Evolutionary conservation across 768 basidiomycete species (phyloP).

Genomic region (Leccinum boreale): DNA sequence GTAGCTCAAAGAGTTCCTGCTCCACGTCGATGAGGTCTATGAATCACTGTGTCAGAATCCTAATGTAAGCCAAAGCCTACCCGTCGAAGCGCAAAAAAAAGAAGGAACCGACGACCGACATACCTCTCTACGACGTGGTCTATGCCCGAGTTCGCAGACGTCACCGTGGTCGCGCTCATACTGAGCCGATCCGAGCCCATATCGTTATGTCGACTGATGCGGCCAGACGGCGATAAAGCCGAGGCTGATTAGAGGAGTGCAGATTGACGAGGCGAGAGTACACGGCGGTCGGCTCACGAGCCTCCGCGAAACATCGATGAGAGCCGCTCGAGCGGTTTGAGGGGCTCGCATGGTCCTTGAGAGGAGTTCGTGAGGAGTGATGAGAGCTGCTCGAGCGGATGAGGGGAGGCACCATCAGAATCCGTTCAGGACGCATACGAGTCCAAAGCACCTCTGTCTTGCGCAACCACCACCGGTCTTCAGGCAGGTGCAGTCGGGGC

Average conservation of each 20-base stretch:
- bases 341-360: no score
- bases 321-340: no score
- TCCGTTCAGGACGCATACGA: constrained; percentile 33
- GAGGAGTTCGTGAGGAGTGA: no score
- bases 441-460: constrained; percentile 52
- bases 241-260: constrained; percentile 35
- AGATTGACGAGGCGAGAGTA: constrained; percentile 38
- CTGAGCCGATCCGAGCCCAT: constrained; percentile 47
- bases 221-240: constrained; percentile 48
- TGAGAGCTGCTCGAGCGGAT: no score
- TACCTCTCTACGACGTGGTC: constrained; percentile 73
- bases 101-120: constrained; percentile 17
- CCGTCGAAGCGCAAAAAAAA: background rate
- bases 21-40: constrained; percentile 84
- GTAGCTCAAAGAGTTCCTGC: constrained; percentile 87
- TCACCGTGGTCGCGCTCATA: constrained; percentile 43
- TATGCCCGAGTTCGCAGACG: constrained; percentile 51
- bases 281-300: no score
- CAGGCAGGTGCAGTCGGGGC: constrained; percentile 65
- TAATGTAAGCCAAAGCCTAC: constrained; percentile 25
- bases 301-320: no score
- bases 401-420: constrained; percentile 3
- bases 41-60: constrained; percentile 60
- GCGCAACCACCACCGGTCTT: constrained; percentile 56
- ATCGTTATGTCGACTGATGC: constrained; percentile 71